Conservation (phyloP, 2,329 filamentous ascomycete species). For the Exophiala viscosa region DNA sequence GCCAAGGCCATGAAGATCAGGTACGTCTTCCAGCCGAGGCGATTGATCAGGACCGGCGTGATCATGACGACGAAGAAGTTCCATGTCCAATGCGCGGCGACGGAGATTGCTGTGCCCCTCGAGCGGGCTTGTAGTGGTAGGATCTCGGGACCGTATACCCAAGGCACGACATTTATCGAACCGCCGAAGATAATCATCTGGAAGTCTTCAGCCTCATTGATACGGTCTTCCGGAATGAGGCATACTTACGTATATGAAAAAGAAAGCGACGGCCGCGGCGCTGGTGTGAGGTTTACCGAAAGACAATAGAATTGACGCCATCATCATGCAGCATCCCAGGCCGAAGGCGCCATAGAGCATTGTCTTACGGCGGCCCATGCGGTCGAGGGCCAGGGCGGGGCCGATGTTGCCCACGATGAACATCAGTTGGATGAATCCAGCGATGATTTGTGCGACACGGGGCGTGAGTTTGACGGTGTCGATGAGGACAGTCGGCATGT, state of each 20-base stretch:
- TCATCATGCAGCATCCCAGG: slow-evolving; percentile 40
- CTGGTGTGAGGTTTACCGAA: slow-evolving; percentile 43
- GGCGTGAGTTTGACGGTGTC: slow-evolving; percentile 45
- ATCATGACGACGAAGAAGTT: slow-evolving; percentile 35
- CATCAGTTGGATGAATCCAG: slow-evolving; percentile 41
- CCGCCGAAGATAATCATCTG: slow-evolving; percentile 1
- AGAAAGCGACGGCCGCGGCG: slow-evolving; percentile 48
- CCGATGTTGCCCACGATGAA: slow-evolving; percentile 43
- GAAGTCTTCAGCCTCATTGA: background rate
- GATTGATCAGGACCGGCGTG: slow-evolving; percentile 31
- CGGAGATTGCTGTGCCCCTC: slow-evolving; percentile 50
- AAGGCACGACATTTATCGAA: slow-evolving; percentile 48
- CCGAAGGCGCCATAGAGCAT: slow-evolving; percentile 38
- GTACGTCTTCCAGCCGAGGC: slow-evolving; percentile 32
- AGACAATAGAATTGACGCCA: slow-evolving; percentile 38
- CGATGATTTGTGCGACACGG: slow-evolving; percentile 46
- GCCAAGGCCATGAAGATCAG: slow-evolving; percentile 32
- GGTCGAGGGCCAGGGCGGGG: slow-evolving; percentile 46
- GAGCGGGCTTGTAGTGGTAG: slow-evolving; percentile 49
- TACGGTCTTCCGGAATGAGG: slow-evolving; percentile 24
- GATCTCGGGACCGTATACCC: slow-evolving; percentile 50
- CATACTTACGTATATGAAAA: slow-evolving; percentile 47
- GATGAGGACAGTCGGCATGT: slow-evolving; percentile 37
- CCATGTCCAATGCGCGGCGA: slow-evolving; percentile 39
- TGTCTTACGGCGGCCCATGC: slow-evolving; percentile 37